Base-by-base conservation (phyloP, 2,329 filamentous ascomycete genomes). In the Geosmithia putterillii region DNA sequence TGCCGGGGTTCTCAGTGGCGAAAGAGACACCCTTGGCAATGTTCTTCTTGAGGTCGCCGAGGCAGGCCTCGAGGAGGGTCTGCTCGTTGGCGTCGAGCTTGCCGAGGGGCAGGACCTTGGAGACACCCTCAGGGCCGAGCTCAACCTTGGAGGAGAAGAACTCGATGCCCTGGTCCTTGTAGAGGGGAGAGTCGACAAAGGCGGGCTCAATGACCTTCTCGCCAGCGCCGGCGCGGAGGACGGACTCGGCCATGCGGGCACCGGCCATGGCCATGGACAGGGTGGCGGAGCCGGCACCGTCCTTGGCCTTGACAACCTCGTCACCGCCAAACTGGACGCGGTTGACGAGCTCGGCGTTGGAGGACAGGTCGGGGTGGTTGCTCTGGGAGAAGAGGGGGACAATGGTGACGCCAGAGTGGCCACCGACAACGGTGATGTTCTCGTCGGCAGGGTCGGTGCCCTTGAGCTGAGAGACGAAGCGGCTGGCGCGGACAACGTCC, bases 221-320 rank as follows among this genome's bases (percentile, higher is more conserved):
- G 64, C 92, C 92, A 68, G 94, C 81, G 47, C 84, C 73, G 57
- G 92, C 92, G 69, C 87, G 89, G 70, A 98, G 84, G 58, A 98
- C 73, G 55, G 84, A 87, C 74, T 96, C 89, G 56, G 92, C 87
- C 68, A 81, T 74, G 66, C 78, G 76, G 61, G 77, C 76, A 65
- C 90, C 90, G 54, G 90, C 90, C 79, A 95, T 90, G 60, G 90
- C 90, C 90, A 98, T 98, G 73, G 88, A 95, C 57, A 96, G 85
- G 51, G 90, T 96, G 63, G 90, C 90, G 55, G 88, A 95, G 57
- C 90, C 90, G 59, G 89, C 88, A 68, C 90, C 92, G 63, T 90
- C 89, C 85, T 96, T 96, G 70, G 90, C 92, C 81, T 95, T 79
- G 72, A 96, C 90, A 55, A 96, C 90, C 81, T 96, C 90, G 66